Conservation (phyloP, 768 basidiomycete genomes). For the Termitomyces sp. region DNA sequence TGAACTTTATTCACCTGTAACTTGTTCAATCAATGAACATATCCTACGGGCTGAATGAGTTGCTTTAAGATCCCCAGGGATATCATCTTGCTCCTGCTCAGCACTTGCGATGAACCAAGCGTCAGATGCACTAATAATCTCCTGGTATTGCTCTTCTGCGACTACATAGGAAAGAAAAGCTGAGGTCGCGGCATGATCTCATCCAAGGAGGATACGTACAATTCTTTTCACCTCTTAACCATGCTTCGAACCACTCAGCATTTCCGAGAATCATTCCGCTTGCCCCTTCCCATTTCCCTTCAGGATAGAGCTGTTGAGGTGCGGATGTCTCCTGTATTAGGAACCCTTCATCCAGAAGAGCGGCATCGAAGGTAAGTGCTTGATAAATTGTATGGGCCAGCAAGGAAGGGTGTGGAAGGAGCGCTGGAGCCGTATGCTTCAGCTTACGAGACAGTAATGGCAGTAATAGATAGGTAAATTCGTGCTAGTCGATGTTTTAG, state of each 20-base stretch:
- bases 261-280: slow-evolving; percentile 81
- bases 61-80: slow-evolving; percentile 51
- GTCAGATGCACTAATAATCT: slow-evolving; percentile 75
- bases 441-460: slow-evolving; percentile 79
- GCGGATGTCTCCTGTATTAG: slow-evolving; percentile 52
- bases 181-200: neutral
- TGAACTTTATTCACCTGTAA: slow-evolving; percentile 63
- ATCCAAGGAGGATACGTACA: slow-evolving; percentile 57
- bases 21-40: slow-evolving; percentile 85
- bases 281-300: slow-evolving; percentile 66
- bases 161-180: slow-evolving; percentile 47
- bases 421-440: slow-evolving; percentile 63
- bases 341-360: slow-evolving; percentile 75
- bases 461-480: slow-evolving; percentile 78
- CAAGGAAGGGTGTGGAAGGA: slow-evolving; percentile 78
- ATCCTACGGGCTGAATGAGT: slow-evolving; percentile 84
- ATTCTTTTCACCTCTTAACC: slow-evolving; percentile 85
- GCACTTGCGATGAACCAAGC: slow-evolving; percentile 81
- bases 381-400: slow-evolving; percentile 97
- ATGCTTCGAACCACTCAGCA: slow-evolving; percentile 86
- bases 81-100: slow-evolving; percentile 50
- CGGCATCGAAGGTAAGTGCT: slow-evolving; percentile 82
- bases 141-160: slow-evolving; percentile 81
- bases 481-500: slow-evolving; percentile 49
- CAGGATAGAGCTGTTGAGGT: slow-evolving; percentile 20